Percentiles rank a stretch among this genome's conserved stretches.
These are phyloP conservation scores for Moesziomyces parantarcticus DNA, from an alignment of 1,284 basidiomycete species.

Conservation along the genomic window DNA sequence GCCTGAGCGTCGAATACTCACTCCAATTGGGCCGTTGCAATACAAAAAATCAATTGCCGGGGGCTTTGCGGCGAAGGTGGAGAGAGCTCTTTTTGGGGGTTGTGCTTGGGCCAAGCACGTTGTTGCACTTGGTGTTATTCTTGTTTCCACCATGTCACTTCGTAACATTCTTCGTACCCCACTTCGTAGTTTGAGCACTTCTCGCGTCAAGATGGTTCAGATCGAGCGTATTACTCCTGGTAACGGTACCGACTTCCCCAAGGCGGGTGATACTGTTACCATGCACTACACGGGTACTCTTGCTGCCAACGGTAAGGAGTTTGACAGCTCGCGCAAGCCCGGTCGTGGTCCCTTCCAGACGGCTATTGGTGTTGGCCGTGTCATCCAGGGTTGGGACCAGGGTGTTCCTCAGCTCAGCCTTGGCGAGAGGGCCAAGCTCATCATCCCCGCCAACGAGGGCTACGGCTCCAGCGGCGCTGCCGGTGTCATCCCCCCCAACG, in stretches of 20 bases:
- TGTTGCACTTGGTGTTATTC: too few relatives aligned
- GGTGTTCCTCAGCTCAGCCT: conserved; percentile 69
- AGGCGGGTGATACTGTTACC: conserved; percentile 60
- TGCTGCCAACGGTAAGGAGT: conserved; percentile 49
- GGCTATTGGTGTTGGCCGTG: conserved; percentile 65
- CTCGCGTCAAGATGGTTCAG: conserved; percentile 50
- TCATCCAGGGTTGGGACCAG: conserved; percentile 69
- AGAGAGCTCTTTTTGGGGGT: too few relatives aligned
- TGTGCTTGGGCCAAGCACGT: too few relatives aligned
- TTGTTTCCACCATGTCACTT: too few relatives aligned
- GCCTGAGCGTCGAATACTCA: too few relatives aligned
- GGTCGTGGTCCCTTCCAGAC: conserved; percentile 59
- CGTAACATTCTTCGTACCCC: too few relatives aligned
- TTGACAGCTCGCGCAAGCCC: conserved; percentile 68
- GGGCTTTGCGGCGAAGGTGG: too few relatives aligned
- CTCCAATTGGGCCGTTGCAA: too few relatives aligned
- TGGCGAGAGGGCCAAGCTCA: conserved; percentile 67
- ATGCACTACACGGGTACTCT: conserved; percentile 66
- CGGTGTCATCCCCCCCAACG: conserved; percentile 68
- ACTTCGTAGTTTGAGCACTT: neutral
- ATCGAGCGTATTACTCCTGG: conserved; percentile 65
- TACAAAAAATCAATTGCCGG: too few relatives aligned
- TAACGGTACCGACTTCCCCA: conserved; percentile 67
- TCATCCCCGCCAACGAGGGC: conserved; percentile 65
- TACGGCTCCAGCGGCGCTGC: conserved; percentile 62